These are phyloP conservation scores for Oryza rufipogon DNA, from an alignment of 176 grass and related monocot species.

Conservation along the genomic window DNA sequence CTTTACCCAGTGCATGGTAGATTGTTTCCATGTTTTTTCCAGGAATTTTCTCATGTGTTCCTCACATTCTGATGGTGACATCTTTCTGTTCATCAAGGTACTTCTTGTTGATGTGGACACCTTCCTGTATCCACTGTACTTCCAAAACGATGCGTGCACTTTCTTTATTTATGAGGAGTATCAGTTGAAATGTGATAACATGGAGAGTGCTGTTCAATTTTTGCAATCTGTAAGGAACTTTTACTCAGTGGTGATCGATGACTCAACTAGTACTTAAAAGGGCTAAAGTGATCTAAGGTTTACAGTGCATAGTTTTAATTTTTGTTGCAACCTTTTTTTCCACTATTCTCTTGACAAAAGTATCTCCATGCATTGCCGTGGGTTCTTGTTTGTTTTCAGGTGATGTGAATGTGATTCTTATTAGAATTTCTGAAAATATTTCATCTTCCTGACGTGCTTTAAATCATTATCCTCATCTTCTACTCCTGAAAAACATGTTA, in stretches of 20 bases:
- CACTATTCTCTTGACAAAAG: background rate
- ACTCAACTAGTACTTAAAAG: background rate
- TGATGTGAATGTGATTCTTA: background rate
- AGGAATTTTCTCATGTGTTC: conserved; percentile 38
- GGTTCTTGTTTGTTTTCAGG: background rate
- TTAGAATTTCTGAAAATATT: background rate
- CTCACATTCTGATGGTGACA: background rate
- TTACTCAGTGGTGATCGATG: background rate
- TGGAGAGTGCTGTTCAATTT: background rate
- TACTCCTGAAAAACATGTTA: background rate
- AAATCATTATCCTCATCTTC: background rate
- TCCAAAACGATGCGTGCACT: background rate
- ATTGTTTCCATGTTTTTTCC: conserved; percentile 47
- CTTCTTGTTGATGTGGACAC: conserved; percentile 32
- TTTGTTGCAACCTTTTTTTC: background rate
- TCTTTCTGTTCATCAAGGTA: conserved; percentile 32
- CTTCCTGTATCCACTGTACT: conserved; percentile 20
- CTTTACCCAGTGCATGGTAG: background rate
- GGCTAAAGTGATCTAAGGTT: background rate
- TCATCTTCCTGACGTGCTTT: background rate
- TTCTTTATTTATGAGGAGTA: background rate
- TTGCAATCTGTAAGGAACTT: background rate
- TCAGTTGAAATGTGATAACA: background rate
- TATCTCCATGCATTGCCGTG: background rate
- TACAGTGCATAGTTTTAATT: background rate